These are phyloP conservation scores for Oropetium thomaeum DNA, from an alignment of 176 grass and related monocot species.

Conservation along the genomic window DNA sequence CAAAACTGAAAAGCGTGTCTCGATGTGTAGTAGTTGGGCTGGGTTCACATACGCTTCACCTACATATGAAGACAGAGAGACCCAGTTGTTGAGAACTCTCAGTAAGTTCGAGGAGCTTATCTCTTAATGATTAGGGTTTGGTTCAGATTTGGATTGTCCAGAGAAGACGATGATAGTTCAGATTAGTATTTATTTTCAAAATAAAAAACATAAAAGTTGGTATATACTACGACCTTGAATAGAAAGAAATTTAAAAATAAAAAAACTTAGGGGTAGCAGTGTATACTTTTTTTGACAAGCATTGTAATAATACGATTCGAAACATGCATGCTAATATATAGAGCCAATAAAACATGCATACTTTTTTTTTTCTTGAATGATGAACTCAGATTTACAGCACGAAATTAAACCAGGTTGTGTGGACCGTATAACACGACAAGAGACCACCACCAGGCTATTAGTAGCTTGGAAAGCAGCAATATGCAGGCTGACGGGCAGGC, in stretches of 20 bases:
- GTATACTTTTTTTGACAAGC: no score
- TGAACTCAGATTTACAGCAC: neutral
- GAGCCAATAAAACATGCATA: no score
- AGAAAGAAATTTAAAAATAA: no score
- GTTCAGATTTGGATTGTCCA: neutral
- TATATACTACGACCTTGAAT: no score
- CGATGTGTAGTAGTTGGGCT: neutral
- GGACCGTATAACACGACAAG: neutral
- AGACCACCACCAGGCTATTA: no score
- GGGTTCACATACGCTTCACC: slow-evolving; percentile 11
- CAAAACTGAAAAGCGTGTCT: neutral
- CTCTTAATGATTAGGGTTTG: neutral
- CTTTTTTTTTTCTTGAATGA: no score
- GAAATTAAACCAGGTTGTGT: neutral
- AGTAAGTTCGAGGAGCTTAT: neutral
- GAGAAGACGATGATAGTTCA: no score
- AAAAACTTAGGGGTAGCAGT: no score
- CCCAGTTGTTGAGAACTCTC: neutral
- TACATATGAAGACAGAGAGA: neutral
- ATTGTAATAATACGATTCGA: no score
- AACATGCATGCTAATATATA: no score
- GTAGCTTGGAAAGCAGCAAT: neutral
- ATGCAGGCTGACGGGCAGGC: neutral
- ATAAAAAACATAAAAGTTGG: no score
- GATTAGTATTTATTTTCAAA: no score